Conservation (phyloP, 2,329 filamentous ascomycete species). For the Alternaria sp. region DNA sequence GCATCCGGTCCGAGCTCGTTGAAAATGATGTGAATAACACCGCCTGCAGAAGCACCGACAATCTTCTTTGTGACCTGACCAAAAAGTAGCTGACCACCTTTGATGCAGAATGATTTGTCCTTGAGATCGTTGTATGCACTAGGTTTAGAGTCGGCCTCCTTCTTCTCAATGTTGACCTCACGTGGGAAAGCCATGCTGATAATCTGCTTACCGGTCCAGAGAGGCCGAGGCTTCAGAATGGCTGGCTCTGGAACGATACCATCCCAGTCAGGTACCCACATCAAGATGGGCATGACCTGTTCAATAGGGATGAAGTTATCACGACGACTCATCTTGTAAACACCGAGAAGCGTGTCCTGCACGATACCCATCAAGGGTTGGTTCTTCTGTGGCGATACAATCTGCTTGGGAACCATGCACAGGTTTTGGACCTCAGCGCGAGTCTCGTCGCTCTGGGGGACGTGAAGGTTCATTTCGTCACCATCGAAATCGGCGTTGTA, state of each 20-base stretch:
- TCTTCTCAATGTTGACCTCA: constrained; percentile 74
- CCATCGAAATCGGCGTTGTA: constrained; percentile 99
- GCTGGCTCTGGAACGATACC: constrained; percentile 90
- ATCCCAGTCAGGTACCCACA: constrained; percentile 99
- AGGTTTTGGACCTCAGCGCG: constrained; percentile 93
- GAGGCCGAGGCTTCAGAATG: constrained; percentile 89
- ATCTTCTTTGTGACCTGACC: constrained; percentile 93
- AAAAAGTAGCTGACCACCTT: constrained; percentile 87
- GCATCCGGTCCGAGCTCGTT: constrained; percentile 89
- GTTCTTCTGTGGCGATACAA: constrained; percentile 97
- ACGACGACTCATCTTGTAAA: constrained; percentile 94
- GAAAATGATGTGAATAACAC: constrained; percentile 94
- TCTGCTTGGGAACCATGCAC: constrained; percentile 97
- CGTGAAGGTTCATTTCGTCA: constrained; percentile 99
- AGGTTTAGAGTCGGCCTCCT: constrained; percentile 67
- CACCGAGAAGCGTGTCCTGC: constrained; percentile 94
- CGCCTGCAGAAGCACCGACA: constrained; percentile 86
- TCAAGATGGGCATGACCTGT: constrained; percentile 93
- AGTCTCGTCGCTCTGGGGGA: constrained; percentile 96
- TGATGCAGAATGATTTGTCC: constrained; percentile 82
- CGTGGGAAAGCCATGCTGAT: constrained; percentile 90
- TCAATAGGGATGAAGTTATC: constrained; percentile 91
- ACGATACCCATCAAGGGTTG: constrained; percentile 99
- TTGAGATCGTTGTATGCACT: constrained; percentile 67
- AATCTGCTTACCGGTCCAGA: constrained; percentile 98